Percentiles rank a stretch among this genome's conserved stretches.
Evolutionary conservation across 2,329 filamentous ascomycete species (phyloP).

Genomic region (Davidsoniella eucalypti): DNA sequence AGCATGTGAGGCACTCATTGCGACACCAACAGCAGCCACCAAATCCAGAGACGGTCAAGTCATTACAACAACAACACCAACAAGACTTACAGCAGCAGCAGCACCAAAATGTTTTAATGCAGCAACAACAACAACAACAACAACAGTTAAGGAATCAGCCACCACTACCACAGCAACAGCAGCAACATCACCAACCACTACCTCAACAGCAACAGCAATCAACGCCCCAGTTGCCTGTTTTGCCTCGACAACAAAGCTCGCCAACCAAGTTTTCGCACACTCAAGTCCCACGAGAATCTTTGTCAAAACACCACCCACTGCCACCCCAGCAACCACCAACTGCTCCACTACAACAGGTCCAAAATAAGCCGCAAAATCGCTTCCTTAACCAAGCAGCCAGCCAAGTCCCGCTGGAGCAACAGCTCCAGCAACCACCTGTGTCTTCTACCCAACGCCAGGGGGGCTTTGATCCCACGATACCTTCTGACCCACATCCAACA

Average conservation of each 20-base stretch:
- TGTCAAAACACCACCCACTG: slow-evolving; percentile 1
- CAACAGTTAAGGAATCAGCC: background rate
- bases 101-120: background rate
- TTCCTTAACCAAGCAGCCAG: background rate
- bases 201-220: slow-evolving; percentile 20
- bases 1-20: background rate
- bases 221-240: slow-evolving; percentile 12
- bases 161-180: slow-evolving; percentile 3
- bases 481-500: background rate
- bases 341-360: slow-evolving; percentile 8
- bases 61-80: background rate
- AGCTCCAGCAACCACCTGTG: background rate
- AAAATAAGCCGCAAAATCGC: slow-evolving; percentile 8
- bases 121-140: slow-evolving; percentile 11
- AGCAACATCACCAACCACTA: slow-evolving; percentile 9
- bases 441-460: background rate
- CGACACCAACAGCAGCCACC: background rate
- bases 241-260: slow-evolving; percentile 21
- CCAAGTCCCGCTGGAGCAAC: background rate
- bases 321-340: slow-evolving; percentile 7
- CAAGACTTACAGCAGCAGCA: background rate
- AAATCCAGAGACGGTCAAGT: background rate
- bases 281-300: slow-evolving; percentile 6
- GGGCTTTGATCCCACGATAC: background rate
- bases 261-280: slow-evolving; percentile 5